phyloP scores from a whole-genome alignment of 805 yeast species.

The Alloascoidea hylecoeti region DNA sequence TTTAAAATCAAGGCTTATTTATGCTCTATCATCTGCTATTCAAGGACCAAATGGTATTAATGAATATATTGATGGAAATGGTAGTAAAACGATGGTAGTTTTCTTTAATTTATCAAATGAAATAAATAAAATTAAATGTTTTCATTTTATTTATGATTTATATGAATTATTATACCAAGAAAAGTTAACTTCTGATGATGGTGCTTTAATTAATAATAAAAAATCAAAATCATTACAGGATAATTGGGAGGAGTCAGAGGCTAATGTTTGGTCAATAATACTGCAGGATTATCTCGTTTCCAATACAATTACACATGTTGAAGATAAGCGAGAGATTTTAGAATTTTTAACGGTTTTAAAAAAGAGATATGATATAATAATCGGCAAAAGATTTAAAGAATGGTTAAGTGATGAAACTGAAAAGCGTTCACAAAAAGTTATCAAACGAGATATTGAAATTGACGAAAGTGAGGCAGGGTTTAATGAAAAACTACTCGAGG shows the following conservation, averaged over 20 bases:
- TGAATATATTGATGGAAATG: not conserved
- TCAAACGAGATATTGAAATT: not conserved
- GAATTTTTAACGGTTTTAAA: not conserved
- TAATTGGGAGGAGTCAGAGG: constrained; percentile 1
- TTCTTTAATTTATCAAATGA: not conserved
- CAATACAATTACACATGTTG: not conserved
- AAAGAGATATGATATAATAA: not conserved
- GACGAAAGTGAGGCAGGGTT: not conserved
- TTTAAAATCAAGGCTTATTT: not conserved
- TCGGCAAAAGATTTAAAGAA: not conserved
- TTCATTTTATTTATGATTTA: not conserved
- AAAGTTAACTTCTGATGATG: no score
- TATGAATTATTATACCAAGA: no score
- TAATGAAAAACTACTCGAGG: not conserved
- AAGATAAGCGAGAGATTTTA: not conserved
- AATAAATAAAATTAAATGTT: not conserved
- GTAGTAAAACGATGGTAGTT: not conserved
- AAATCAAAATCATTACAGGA: no score
- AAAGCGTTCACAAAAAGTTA: not conserved
- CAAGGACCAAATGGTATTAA: not conserved
- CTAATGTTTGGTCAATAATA: not conserved
- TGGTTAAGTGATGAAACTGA: not conserved
- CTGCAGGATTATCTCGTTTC: not conserved
- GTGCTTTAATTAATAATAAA: no score
- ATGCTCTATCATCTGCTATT: not conserved